A percentile compares a stretch with the other conserved stretches of the same genome.
phyloP scores from a whole-genome alignment of 2,329 filamentous ascomycete genomes.

The Botryotinia narcissicola region DNA sequence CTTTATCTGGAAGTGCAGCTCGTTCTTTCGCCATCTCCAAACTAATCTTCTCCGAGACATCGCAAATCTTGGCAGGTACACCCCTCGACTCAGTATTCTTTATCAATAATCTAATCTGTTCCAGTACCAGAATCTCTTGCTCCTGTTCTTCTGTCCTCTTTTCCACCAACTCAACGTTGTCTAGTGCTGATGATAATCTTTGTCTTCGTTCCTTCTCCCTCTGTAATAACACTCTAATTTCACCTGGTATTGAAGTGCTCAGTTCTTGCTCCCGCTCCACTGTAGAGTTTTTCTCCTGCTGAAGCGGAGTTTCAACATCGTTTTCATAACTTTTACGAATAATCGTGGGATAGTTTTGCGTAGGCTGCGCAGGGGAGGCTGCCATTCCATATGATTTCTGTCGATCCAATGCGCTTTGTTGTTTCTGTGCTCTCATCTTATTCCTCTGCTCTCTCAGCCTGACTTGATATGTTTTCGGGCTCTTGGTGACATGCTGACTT shows the following conservation, averaged over 20 bases:
- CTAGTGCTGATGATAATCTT: background rate
- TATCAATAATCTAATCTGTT: background rate
- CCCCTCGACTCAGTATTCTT: background rate
- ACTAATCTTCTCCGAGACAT: background rate
- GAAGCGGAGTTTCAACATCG: too few relatives aligned
- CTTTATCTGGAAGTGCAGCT: background rate
- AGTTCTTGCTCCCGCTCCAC: too few relatives aligned
- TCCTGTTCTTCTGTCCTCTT: too few relatives aligned
- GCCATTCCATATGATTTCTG: too few relatives aligned
- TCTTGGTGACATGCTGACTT: background rate
- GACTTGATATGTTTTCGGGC: too few relatives aligned
- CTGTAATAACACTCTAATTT: background rate
- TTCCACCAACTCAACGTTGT: background rate
- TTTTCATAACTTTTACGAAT: background rate
- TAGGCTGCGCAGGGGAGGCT: background rate
- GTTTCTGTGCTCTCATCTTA: background rate
- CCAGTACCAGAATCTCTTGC: background rate
- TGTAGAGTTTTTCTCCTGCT: background rate
- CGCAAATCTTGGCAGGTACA: background rate
- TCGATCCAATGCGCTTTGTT: background rate
- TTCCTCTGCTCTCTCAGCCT: background rate
- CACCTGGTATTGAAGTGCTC: background rate
- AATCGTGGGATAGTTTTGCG: too few relatives aligned
- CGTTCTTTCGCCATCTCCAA: background rate
- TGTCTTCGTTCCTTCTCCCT: background rate